phyloP scores from a whole-genome alignment of 768 basidiomycete species.

The Dioszegia aurantiaca region DNA sequence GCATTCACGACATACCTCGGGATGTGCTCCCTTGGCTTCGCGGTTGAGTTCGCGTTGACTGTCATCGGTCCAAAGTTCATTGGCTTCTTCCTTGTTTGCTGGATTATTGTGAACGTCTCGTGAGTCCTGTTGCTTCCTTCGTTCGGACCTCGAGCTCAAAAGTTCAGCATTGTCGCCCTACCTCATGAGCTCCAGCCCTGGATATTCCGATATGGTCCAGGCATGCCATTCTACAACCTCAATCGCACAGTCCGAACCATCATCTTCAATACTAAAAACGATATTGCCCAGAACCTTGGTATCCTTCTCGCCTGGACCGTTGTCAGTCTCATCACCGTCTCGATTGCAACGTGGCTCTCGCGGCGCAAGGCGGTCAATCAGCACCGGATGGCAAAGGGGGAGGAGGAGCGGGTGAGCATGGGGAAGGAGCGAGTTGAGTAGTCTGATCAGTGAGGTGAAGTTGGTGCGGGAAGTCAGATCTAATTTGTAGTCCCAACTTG shows the following conservation, averaged over 20 bases:
- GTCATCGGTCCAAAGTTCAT: constrained; percentile 52
- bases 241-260: constrained; percentile 45
- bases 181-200: constrained; percentile 51
- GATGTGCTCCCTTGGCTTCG: constrained; percentile 51
- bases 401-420: constrained; percentile 14
- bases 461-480: too few relatives aligned
- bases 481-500: too few relatives aligned
- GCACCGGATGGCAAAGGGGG: constrained; percentile 20
- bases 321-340: constrained; percentile 42
- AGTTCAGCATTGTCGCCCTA: constrained; percentile 34
- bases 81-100: constrained; percentile 50
- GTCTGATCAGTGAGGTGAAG: not conserved
- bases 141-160: not conserved
- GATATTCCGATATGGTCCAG: constrained; percentile 49
- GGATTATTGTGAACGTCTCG: constrained; percentile 47
- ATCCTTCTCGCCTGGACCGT: constrained; percentile 50
- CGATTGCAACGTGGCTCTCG: constrained; percentile 39
- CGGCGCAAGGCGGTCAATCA: constrained; percentile 35
- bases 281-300: constrained; percentile 47
- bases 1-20: constrained; percentile 50
- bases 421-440: not conserved
- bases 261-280: constrained; percentile 52
- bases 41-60: constrained; percentile 52
- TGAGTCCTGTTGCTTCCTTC: constrained; percentile 16
- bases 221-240: constrained; percentile 51